Base-by-base conservation (phyloP, 2,329 filamentous ascomycete genomes). In the Conoideocrella luteorostrata region DNA sequence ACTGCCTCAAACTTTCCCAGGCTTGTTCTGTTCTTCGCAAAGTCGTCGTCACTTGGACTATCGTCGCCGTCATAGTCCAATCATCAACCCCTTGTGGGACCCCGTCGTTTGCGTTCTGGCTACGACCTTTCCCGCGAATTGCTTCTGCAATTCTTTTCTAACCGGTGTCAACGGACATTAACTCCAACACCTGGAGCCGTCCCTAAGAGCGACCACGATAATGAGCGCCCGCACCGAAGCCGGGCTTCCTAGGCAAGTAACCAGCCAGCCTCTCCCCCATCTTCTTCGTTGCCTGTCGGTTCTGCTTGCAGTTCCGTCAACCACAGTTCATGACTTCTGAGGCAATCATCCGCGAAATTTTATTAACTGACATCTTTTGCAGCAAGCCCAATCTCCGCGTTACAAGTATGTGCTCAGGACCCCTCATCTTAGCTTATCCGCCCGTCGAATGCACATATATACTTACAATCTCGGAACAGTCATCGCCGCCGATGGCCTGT, bases 401-500 rank as follows among this genome's bases (percentile, higher is more conserved):
- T 56, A 96, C 90, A 58, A 95, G 91, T 96, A 79, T 65, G 79
- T 67, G 54, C 23, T 54, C 54, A 47, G 45, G 47, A 24, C 48
- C 47, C 43, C 44, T 44, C 47, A 45, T 45, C 48, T 54, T 48
- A 48, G 10, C 44, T 10, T 33, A 10, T 35, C 23, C 18, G 21
- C 22, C 22, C 11, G 21, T 21, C 30, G 46, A 47, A 35, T 47
- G 47, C 15, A 32, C 39, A 43, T 6, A 6, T 22, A 35, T 42
- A 30, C 67, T 72, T 58, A 77, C 61, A 46, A 50, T 39, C 51
- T 48, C 56, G 56, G 10, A 32, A 29, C 65, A 97, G 93, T 98
- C 71, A 96, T 98, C 73, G 93, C 93, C 56, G 93, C 93, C 56
- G 93, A 98, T 76, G 93, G 93, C 48, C 77, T 98, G 53, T 97